Base-by-base conservation (phyloP, 176 grass and related monocot genomes). In the Oryza rufipogon region DNA sequence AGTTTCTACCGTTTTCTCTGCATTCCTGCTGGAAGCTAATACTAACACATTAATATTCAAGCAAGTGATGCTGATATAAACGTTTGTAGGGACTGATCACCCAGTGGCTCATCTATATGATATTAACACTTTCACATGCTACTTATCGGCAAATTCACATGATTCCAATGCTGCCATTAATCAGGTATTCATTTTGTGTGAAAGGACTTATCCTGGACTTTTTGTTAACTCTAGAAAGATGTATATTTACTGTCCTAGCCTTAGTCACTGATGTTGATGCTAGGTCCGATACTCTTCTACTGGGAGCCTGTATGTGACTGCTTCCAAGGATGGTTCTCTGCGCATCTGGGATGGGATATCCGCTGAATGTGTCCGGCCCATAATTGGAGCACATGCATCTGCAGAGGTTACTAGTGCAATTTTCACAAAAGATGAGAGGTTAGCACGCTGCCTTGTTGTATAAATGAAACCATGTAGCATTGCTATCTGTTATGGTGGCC, bases 71-170 rank as follows among this genome's bases (percentile, higher is more conserved):
- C 15, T 46, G 77, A 73, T 61, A 73, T 51, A 68, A 25, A 73
- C 78, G 65, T 80, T 91, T 93, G 54, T 89, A 98, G 96, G 96
- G 71, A 98, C 91, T 56, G 93, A 98, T 89, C 96, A 98, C 83
- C 83, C 87, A 77, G 77, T 98, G 79, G 91, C 96, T 77, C 96
- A 98, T 91, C 81, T 98, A 34, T 98, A 95, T 77, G 96, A 95
- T 89, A 87, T 95, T 80, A 98, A 94, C 84, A 98, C 91, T 93
- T 98, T 98, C 84, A 88, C 87, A 87, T 95, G 96, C 87, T 98
- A 85, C 81, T 92, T 98, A 85, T 87, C 91, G 30, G 80, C 91
- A 85, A 92, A 95, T 79, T 51, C 74, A 11, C 89, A 89, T 68
- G 93, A 94, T 47, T 84, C 74, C 81, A 92, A 68, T 90, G 85